Evolutionary conservation across 495 filamentous ascomycete genomes (phyloP), one percentile per base, ranked within the genome.

Genomic region (Neurospora africana): DNA sequence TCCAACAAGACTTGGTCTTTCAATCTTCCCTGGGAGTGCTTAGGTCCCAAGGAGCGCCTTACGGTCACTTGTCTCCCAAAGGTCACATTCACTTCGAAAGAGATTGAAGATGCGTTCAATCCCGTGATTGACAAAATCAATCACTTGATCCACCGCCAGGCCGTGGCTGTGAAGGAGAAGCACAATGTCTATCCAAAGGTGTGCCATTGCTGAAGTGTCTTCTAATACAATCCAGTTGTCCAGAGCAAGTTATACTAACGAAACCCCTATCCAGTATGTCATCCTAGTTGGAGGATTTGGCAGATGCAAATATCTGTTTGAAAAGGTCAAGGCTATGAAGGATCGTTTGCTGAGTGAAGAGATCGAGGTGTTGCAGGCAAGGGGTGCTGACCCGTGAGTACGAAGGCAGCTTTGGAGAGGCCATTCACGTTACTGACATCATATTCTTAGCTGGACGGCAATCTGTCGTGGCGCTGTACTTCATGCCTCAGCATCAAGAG

Each of bases 251-350:
- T 21, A 10, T 10, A 0, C 43, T 44, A 1, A 44, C 43, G n/a
- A 2, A 21, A 44, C 1, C 19, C 2, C 0, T 68, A 1, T 35
- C 0, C 8, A 74, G 73, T 70, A 72, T 17, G 8, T 74, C 1
- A 70, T 75, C 40, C 23, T 72, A 4, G 73, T 70, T 43, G 73
- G 73, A 0, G 73, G 73, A 0, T 75, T 75, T 68, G 73, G 71
- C 17, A 30, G 71, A 41, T 75, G 71, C 6, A 41, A 38, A 39
- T 75, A 75, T 43, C 70, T 75, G 3, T 47, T 68, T 23, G 40
- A 27, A 13, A 10, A 30, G 23, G 8, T 71, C 36, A 23, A 68
- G 2, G 21, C 1, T 7, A 33, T 75, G 17, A 72, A 70, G 17
- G 39, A 69, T 11, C 41, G 19, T 8, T 21, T 53, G 1, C 11